These are phyloP conservation scores for Pseudogymnoascus sp. DNA, from an alignment of 2,329 filamentous ascomycete species.

Conservation along the genomic window DNA sequence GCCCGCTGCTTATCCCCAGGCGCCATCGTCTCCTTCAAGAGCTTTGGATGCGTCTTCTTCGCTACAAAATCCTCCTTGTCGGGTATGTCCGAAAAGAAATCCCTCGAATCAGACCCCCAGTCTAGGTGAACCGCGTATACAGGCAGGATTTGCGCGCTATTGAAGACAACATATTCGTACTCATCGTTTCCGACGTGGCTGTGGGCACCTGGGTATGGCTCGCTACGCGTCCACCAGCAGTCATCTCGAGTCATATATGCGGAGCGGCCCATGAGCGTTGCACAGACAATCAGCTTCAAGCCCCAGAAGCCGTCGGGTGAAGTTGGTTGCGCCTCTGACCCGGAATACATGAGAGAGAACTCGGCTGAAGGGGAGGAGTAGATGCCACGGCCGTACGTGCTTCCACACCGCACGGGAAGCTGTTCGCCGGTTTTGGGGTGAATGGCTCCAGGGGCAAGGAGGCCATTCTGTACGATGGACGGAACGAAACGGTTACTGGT, in stretches of 20 bases:
- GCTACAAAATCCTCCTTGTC: slow-evolving; percentile 13
- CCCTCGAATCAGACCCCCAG: slow-evolving; percentile 29
- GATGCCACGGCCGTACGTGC: slow-evolving; percentile 35
- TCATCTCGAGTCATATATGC: slow-evolving; percentile 25
- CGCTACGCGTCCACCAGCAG: slow-evolving; percentile 23
- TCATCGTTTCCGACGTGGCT: slow-evolving; percentile 32
- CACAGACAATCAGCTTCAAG: slow-evolving; percentile 37
- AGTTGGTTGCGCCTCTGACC: slow-evolving; percentile 24
- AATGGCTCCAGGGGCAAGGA: slow-evolving; percentile 31
- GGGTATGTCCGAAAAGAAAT: slow-evolving; percentile 22
- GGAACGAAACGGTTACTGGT: slow-evolving; percentile 30
- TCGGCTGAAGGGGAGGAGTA: slow-evolving; percentile 36
- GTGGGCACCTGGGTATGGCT: slow-evolving; percentile 27
- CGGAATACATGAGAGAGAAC: slow-evolving; percentile 33
- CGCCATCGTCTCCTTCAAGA: slow-evolving; percentile 16
- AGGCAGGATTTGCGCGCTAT: slow-evolving; percentile 36
- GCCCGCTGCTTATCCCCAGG: slow-evolving; percentile 32
- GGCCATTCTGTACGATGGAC: slow-evolving; percentile 38
- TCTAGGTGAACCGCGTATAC: slow-evolving; percentile 39
- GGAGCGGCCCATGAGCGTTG: slow-evolving; percentile 37
- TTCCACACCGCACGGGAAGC: slow-evolving; percentile 29
- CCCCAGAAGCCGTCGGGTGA: slow-evolving; percentile 29
- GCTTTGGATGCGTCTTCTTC: slow-evolving; percentile 17
- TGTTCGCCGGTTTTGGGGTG: slow-evolving; percentile 24
- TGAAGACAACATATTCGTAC: slow-evolving; percentile 37